phyloP scores from a whole-genome alignment of 345 rosid genomes.

The Camelina hispida region DNA sequence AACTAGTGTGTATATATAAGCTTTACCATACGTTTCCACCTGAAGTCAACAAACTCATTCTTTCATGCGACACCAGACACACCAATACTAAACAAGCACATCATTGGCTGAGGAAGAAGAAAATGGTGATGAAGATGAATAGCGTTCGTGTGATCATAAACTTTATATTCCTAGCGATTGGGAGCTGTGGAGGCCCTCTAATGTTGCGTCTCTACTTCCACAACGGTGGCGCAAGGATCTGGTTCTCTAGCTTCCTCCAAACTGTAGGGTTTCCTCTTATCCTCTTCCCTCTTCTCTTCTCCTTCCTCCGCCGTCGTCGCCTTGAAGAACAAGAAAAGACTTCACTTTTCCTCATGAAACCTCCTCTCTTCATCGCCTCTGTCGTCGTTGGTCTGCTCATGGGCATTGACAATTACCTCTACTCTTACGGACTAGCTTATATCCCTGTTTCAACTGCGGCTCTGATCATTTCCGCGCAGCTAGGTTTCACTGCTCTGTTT shows the following conservation, averaged over 20 bases:
- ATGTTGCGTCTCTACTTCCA: slow-evolving; percentile 68
- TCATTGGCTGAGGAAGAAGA: slow-evolving; percentile 1
- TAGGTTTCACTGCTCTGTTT: slow-evolving; percentile 72
- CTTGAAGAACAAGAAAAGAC: background rate
- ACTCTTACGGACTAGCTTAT: slow-evolving; percentile 65
- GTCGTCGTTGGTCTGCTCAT: slow-evolving; percentile 53
- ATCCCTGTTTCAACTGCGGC: slow-evolving; percentile 77
- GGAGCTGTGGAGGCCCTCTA: slow-evolving; percentile 53
- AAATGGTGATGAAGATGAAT: slow-evolving; percentile 14
- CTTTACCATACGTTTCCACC: background rate
- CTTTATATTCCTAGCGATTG: slow-evolving; percentile 27
- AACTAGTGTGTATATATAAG: background rate
- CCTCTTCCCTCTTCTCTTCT: slow-evolving; percentile 51
- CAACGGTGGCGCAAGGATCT: slow-evolving; percentile 64
- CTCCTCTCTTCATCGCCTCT: slow-evolving; percentile 47
- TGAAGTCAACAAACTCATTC: background rate
- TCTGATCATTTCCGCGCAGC: slow-evolving; percentile 60
- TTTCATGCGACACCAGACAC: background rate
- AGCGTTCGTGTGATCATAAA: slow-evolving; percentile 28
- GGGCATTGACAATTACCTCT: slow-evolving; percentile 71
- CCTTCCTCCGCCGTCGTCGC: slow-evolving; percentile 50
- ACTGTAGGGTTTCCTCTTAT: slow-evolving; percentile 55
- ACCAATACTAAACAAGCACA: background rate
- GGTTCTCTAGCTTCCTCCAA: slow-evolving; percentile 75
- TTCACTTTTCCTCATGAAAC: slow-evolving; percentile 46